phyloP scores from a whole-genome alignment of 2,329 filamentous ascomycete species.

The Penicillium italicum region DNA sequence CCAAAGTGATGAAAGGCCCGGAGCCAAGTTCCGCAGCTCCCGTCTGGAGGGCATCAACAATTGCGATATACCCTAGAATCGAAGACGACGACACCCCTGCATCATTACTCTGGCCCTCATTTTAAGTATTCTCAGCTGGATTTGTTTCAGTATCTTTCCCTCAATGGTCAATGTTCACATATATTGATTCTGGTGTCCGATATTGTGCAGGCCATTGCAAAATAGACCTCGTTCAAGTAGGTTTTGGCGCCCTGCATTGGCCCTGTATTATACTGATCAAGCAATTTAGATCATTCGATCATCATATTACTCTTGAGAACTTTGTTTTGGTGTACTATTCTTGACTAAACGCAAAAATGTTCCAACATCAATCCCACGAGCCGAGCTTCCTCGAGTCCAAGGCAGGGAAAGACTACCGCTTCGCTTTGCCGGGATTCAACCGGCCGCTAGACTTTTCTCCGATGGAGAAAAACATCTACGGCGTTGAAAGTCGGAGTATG shows the following conservation, averaged over 20 bases:
- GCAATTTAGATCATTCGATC: background rate
- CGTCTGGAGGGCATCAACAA: background rate
- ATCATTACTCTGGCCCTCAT: constrained; percentile 14
- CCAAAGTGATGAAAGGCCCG: constrained; percentile 2
- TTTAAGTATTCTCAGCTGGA: background rate
- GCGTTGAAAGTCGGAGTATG: constrained; percentile 27
- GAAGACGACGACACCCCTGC: constrained; percentile 23
- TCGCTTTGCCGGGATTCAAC: constrained; percentile 34
- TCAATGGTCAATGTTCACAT: background rate
- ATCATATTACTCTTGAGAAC: background rate
- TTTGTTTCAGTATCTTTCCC: background rate
- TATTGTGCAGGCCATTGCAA: background rate
- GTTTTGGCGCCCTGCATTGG: background rate
- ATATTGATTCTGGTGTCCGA: background rate
- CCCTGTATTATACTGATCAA: background rate
- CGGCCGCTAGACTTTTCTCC: constrained; percentile 30
- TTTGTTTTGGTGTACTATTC: background rate
- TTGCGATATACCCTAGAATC: background rate
- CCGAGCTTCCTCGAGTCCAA: constrained; percentile 3
- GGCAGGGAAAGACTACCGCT: constrained; percentile 15
- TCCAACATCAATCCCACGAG: constrained; percentile 16
- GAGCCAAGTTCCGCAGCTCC: constrained; percentile 16
- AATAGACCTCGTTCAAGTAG: background rate
- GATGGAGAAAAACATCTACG: constrained; percentile 26
- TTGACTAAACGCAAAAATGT: constrained; percentile 14